These are phyloP conservation scores for Neolentinus lepideus DNA, from an alignment of 1,284 basidiomycete genomes.

Conservation along the genomic window DNA sequence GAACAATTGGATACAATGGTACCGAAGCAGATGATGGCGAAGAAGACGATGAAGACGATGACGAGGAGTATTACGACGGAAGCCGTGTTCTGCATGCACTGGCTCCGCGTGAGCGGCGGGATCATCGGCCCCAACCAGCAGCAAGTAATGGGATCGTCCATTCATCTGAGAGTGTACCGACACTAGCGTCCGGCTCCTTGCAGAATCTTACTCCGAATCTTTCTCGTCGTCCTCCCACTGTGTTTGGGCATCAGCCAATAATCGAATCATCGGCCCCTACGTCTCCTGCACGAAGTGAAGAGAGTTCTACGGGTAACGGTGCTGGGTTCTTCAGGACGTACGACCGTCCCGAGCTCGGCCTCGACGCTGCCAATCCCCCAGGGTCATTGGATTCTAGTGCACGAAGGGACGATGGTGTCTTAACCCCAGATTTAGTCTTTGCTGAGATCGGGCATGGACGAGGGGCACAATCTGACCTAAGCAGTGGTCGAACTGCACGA, in stretches of 20 bases:
- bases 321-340: constrained; percentile 57
- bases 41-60: constrained; percentile 37
- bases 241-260: constrained; percentile 53
- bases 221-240: constrained; percentile 10
- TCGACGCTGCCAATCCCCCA: background rate
- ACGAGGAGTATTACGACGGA: constrained; percentile 6
- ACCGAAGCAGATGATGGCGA: constrained; percentile 44
- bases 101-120: background rate
- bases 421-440: constrained; percentile 67
- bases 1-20: constrained; percentile 19
- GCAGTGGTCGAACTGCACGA: background rate
- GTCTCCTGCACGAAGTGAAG: constrained; percentile 53
- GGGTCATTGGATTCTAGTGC: background rate
- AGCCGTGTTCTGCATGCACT: background rate
- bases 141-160: background rate
- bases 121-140: background rate
- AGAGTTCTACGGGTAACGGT: constrained; percentile 45
- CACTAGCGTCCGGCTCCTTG: constrained; percentile 1
- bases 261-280: constrained; percentile 42
- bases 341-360: constrained; percentile 26
- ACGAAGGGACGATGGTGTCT: constrained; percentile 37
- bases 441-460: constrained; percentile 74
- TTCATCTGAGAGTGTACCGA: background rate
- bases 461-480: constrained; percentile 21
- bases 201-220: constrained; percentile 5